Conservation (phyloP, 2,329 filamentous ascomycete species). For the Grosmannia serpens region DNA sequence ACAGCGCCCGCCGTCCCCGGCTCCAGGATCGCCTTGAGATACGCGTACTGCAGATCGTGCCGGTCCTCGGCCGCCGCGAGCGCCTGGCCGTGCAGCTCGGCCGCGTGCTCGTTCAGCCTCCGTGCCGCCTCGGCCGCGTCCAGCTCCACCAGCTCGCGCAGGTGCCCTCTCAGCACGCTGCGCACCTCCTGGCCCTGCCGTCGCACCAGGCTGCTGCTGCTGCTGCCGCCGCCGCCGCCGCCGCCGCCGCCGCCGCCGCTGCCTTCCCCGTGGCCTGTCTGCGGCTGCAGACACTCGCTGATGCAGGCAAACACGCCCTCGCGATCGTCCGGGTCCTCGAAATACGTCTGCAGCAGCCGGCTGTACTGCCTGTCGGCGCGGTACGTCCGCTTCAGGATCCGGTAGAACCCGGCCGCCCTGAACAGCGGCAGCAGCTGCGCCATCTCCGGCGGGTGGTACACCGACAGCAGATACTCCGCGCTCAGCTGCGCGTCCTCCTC, state of each 20-base stretch:
- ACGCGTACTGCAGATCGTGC: slow-evolving; percentile 59
- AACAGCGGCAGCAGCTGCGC: slow-evolving; percentile 66
- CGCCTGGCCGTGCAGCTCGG: slow-evolving; percentile 55
- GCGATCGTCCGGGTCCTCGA: slow-evolving; percentile 72
- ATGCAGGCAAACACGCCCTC: slow-evolving; percentile 71
- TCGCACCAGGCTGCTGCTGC: slow-evolving; percentile 39
- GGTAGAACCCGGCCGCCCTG: slow-evolving; percentile 70
- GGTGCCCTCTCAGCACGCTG: slow-evolving; percentile 51
- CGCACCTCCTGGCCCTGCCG: slow-evolving; percentile 66
- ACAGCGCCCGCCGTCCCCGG: not conserved
- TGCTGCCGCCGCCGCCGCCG: not conserved
- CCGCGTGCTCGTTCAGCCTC: slow-evolving; percentile 49
- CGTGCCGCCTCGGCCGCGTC: slow-evolving; percentile 54
- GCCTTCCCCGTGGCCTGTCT: not conserved
- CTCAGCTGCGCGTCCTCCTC: slow-evolving; percentile 95
- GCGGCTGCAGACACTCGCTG: slow-evolving; percentile 48
- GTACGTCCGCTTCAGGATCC: slow-evolving; percentile 85
- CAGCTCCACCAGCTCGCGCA: slow-evolving; percentile 54
- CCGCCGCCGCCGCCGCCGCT: not conserved
- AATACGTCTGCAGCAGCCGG: slow-evolving; percentile 66
- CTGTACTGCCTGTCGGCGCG: slow-evolving; percentile 68
- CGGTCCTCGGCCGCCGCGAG: slow-evolving; percentile 50
- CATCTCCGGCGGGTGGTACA: slow-evolving; percentile 82
- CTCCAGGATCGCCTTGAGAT: slow-evolving; percentile 67
- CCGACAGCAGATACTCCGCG: slow-evolving; percentile 84